A percentile compares a stretch with the other conserved stretches of the same genome.
Conservation (phyloP, 78 protist species). For the Speleostelium caveatum region DNA sequence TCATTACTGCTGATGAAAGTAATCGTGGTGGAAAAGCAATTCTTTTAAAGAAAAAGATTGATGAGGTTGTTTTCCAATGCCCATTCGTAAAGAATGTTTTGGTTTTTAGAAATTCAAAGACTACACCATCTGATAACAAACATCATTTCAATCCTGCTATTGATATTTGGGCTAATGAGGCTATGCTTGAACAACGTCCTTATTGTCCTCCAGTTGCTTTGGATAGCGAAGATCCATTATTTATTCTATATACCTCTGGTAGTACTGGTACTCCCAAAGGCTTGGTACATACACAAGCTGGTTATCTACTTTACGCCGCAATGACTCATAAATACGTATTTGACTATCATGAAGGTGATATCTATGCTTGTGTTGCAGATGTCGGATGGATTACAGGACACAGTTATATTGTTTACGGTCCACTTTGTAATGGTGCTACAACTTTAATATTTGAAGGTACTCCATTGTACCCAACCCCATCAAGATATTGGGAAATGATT, state of each 20-base stretch:
- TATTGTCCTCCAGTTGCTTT: constrained; percentile 80
- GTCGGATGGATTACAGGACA: constrained; percentile 99
- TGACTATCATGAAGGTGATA: constrained; percentile 93
- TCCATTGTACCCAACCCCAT: constrained; percentile 93
- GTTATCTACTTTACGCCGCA: constrained; percentile 90
- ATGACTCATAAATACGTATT: constrained; percentile 90
- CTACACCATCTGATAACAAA: neutral
- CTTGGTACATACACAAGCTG: constrained; percentile 93
- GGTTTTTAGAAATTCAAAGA: constrained; percentile 45
- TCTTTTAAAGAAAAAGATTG: constrained; percentile 81
- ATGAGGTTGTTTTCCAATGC: constrained; percentile 50
- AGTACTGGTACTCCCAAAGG: constrained; percentile 98
- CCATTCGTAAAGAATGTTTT: constrained; percentile 40
- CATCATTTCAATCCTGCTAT: constrained; percentile 2
- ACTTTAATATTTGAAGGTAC: constrained; percentile 94
- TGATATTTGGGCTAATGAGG: constrained; percentile 75
- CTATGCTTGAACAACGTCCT: constrained; percentile 66
- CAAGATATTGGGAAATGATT: constrained; percentile 94
- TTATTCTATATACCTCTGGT: constrained; percentile 97
- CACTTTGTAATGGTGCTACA: constrained; percentile 96
- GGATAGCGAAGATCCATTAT: constrained; percentile 95
- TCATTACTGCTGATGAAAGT: constrained; percentile 91
- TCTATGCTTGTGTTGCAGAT: constrained; percentile 97
- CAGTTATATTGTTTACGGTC: constrained; percentile 98
- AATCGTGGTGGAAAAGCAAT: constrained; percentile 82